Percentiles rank a stretch among this genome's conserved stretches.
Evolutionary conservation across 495 filamentous ascomycete genomes (phyloP).

Genomic region (Aspergillus avenaceus): DNA sequence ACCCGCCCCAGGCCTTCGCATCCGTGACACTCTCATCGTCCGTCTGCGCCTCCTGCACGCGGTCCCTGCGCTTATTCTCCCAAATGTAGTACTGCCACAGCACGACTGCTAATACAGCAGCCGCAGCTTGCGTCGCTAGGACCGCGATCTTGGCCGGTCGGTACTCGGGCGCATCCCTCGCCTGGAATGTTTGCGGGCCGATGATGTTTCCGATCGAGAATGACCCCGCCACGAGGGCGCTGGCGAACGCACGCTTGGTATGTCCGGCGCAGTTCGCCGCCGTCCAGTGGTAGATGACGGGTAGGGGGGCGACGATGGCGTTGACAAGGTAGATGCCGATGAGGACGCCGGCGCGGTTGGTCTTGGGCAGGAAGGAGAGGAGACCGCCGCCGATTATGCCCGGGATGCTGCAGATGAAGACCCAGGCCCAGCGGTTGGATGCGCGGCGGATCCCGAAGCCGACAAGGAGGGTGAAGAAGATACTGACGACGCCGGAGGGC

Average conservation of each 20-base stretch:
- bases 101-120: constrained; percentile 30
- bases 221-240: constrained; percentile 36
- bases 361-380: constrained; percentile 51
- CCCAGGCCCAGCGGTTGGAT: constrained; percentile 46
- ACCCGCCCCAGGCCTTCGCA: constrained; percentile 25
- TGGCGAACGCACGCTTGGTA: constrained; percentile 41
- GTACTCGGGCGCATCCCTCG: constrained; percentile 43
- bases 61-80: constrained; percentile 40
- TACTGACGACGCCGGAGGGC: constrained; percentile 57
- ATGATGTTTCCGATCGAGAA: constrained; percentile 56
- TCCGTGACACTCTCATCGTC: constrained; percentile 12
- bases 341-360: constrained; percentile 46
- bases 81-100: constrained; percentile 41
- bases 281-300: constrained; percentile 42
- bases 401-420: constrained; percentile 29
- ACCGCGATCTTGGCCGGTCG: constrained; percentile 61
- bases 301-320: constrained; percentile 32
- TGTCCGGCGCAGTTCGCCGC: constrained; percentile 39
- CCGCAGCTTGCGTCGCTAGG: constrained; percentile 40
- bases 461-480: constrained; percentile 49
- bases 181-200: constrained; percentile 55
- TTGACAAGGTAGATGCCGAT: constrained; percentile 63
- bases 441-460: constrained; percentile 36
- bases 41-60: background rate
- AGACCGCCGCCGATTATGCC: constrained; percentile 53